Evolutionary conservation across 805 yeast genomes (phyloP).

Genomic region (Starmerella bombicola): DNA sequence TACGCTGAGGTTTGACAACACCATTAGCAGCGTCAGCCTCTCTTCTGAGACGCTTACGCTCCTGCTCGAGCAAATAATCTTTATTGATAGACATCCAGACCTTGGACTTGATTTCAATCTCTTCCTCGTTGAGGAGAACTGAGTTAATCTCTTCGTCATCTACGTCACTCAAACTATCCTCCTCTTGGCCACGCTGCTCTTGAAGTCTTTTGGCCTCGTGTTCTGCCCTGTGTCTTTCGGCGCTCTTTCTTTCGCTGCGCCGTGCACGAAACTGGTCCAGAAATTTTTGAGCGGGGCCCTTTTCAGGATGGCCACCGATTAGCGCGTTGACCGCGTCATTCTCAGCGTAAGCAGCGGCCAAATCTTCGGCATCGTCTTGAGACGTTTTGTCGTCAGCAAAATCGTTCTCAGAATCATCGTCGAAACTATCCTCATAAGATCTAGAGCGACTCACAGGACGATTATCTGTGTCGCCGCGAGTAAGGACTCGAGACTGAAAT

Average conservation of each 20-base stretch:
- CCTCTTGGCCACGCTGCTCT: constrained; percentile 37
- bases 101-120: constrained; percentile 58
- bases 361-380: constrained; percentile 18
- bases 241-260: constrained; percentile 18
- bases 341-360: constrained; percentile 9
- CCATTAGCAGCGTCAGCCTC: constrained; percentile 87
- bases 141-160: constrained; percentile 70
- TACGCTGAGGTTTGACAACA: constrained; percentile 39
- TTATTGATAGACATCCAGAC: constrained; percentile 86
- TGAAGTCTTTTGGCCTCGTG: constrained; percentile 17
- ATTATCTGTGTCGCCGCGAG: not conserved
- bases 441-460: not conserved
- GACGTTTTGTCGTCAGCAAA: constrained; percentile 7
- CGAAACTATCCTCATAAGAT: not conserved
- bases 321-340: constrained; percentile 4
- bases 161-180: constrained; percentile 55
- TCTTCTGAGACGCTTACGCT: constrained; percentile 63
- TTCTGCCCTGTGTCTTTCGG: constrained; percentile 28
- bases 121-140: constrained; percentile 53
- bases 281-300: constrained; percentile 22
- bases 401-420: constrained; percentile 6
- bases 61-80: constrained; percentile 75
- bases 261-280: constrained; percentile 21
- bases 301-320: not conserved
- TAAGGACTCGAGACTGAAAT: not conserved